Percentiles rank a stretch among this genome's conserved stretches.
Evolutionary conservation across 2,329 filamentous ascomycete genomes (phyloP).

Genomic region (Beauveria australis): DNA sequence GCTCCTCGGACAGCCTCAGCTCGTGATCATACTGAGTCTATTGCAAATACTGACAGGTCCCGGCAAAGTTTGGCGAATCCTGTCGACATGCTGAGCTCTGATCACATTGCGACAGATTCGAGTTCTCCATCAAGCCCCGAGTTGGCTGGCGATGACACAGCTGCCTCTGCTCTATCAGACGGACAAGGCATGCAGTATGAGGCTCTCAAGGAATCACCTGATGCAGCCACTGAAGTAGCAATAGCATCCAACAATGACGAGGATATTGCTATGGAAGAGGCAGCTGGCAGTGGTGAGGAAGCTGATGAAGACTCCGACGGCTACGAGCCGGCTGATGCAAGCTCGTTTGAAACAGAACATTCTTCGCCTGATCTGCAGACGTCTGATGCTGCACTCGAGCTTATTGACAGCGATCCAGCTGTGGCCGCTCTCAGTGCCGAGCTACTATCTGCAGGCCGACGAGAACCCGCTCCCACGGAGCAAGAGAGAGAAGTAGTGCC

Average conservation of each 20-base stretch:
- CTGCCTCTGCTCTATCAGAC: neutral
- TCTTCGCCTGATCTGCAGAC: slow-evolving; percentile 2
- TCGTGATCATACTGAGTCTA: neutral
- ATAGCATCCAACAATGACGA: slow-evolving; percentile 2
- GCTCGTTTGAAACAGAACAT: slow-evolving; percentile 14
- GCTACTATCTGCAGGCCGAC: slow-evolving; percentile 24
- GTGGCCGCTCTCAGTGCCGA: slow-evolving; percentile 8
- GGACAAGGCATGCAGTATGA: neutral
- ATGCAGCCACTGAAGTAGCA: neutral
- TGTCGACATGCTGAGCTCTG: slow-evolving; percentile 3
- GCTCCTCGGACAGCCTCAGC: neutral
- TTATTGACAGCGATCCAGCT: slow-evolving; percentile 1
- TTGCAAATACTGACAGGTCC: neutral
- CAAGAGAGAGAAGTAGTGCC: slow-evolving; percentile 33
- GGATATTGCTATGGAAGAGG: slow-evolving; percentile 14
- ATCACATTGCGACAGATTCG: slow-evolving; percentile 4
- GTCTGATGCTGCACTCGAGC: neutral
- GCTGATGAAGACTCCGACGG: slow-evolving; percentile 33
- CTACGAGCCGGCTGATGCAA: slow-evolving; percentile 47
- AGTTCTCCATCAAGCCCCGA: slow-evolving; percentile 1
- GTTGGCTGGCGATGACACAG: neutral
- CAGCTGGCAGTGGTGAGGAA: slow-evolving; percentile 13
- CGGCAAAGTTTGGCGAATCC: neutral
- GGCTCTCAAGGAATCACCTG: neutral
- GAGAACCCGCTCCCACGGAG: slow-evolving; percentile 17